Conservation (phyloP, 192 early-diverging fungal species). For the Paraglomus occultum region DNA sequence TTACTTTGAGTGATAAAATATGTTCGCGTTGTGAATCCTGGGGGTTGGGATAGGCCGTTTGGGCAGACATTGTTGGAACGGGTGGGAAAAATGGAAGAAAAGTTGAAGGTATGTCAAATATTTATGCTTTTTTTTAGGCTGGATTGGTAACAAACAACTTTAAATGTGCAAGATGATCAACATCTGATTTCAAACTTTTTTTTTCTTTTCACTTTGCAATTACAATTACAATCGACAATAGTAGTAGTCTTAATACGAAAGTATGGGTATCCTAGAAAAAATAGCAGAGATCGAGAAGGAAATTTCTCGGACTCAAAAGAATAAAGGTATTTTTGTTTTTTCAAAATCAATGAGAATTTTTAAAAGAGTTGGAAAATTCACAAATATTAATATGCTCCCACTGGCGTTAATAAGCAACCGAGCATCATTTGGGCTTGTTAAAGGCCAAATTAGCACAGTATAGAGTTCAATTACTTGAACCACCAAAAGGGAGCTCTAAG, state of each 20-base stretch:
- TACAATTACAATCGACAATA: not conserved
- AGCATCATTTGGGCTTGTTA: constrained; percentile 96
- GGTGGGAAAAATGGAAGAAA: too few species aligned
- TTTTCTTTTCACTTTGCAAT: not conserved
- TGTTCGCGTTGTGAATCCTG: constrained; percentile 53
- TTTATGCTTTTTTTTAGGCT: too few species aligned
- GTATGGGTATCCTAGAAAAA: constrained; percentile 87
- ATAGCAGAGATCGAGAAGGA: constrained; percentile 88
- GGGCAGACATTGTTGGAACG: too few species aligned
- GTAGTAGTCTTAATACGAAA: constrained; percentile 10
- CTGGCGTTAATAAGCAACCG: constrained; percentile 62
- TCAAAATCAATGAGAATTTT: not conserved
- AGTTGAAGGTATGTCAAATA: too few species aligned
- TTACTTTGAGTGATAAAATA: constrained; percentile 84
- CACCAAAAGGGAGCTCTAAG: constrained; percentile 55
- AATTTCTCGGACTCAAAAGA: constrained; percentile 95
- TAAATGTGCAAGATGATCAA: not conserved
- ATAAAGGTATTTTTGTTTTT: constrained; percentile 69
- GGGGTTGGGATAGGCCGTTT: not conserved
- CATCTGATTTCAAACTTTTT: not conserved
- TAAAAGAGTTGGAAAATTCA: not conserved
- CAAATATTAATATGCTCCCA: not conserved
- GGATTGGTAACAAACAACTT: too few species aligned
- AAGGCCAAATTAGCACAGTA: constrained; percentile 94
- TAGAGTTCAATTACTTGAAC: constrained; percentile 74